Conservation (phyloP, 108 stramenopile genomes). For the Aurantiochytrium sp. region DNA sequence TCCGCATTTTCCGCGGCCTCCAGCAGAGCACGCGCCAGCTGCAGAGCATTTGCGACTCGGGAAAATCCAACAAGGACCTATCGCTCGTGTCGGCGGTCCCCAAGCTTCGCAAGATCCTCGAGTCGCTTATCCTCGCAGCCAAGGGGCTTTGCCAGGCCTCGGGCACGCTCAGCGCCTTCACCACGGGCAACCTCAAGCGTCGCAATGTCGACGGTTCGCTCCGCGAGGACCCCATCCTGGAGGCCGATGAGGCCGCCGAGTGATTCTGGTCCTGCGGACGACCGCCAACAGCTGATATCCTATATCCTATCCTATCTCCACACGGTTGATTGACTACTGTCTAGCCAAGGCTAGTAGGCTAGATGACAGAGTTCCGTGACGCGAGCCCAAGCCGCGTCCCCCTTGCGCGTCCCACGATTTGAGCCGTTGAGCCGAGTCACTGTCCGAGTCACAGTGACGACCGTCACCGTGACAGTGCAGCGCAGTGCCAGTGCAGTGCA, state of each 20-base stretch:
- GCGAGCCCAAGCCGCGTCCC: too few relatives aligned
- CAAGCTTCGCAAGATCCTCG: background rate
- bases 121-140: background rate
- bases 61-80: background rate
- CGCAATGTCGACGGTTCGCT: slow-evolving; percentile 14
- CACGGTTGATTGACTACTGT: too few relatives aligned
- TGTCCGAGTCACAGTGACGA: too few relatives aligned
- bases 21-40: slow-evolving; percentile 28
- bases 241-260: background rate
- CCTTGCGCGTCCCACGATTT: too few relatives aligned
- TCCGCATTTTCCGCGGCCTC: background rate
- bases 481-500: too few relatives aligned
- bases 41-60: slow-evolving; percentile 26
- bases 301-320: too few relatives aligned
- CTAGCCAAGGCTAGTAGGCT: too few relatives aligned
- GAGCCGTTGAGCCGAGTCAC: too few relatives aligned
- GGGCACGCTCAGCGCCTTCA: background rate
- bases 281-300: background rate
- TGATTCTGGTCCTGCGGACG: background rate
- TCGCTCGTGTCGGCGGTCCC: background rate
- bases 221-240: background rate
- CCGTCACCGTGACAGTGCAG: too few relatives aligned
- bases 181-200: slow-evolving; percentile 15
- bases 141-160: background rate
- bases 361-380: too few relatives aligned